These are phyloP conservation scores for Gamarada debralockiae DNA, from an alignment of 495 filamentous ascomycete species.

Conservation along the genomic window DNA sequence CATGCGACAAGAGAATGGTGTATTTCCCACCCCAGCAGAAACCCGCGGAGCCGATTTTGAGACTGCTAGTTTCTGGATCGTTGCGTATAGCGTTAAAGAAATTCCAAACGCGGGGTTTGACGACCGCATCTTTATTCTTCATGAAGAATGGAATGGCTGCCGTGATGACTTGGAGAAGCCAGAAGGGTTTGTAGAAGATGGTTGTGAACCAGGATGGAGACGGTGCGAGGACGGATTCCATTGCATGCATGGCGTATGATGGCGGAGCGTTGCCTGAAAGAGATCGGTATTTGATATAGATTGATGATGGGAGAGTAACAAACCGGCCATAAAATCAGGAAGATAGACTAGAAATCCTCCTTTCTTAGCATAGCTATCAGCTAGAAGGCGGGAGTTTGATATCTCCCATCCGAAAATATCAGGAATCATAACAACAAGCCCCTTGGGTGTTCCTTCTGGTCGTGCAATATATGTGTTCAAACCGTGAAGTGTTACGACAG, in stretches of 20 bases:
- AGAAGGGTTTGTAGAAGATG: conserved; percentile 14
- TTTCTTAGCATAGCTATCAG: conserved; percentile 48
- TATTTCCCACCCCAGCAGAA: conserved; percentile 62
- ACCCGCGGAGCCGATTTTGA: conserved; percentile 44
- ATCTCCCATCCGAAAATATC: conserved; percentile 59
- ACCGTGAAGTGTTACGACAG: conserved; percentile 36
- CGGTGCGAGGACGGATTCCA: not conserved
- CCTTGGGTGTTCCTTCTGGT: conserved; percentile 32
- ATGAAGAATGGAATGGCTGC: conserved; percentile 31
- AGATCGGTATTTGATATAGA: not conserved
- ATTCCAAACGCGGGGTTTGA: conserved; percentile 36
- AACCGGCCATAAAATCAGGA: conserved; percentile 58
- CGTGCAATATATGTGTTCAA: conserved; percentile 44
- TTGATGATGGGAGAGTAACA: not conserved
- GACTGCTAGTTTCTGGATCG: conserved; percentile 12
- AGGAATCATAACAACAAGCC: conserved; percentile 49
- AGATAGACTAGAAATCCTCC: conserved; percentile 46
- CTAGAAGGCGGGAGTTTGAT: conserved; percentile 47
- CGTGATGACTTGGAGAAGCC: conserved; percentile 10
- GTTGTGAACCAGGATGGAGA: conserved; percentile 16
- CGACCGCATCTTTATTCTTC: conserved; percentile 27
- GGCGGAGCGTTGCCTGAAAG: not conserved
- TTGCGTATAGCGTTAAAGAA: conserved; percentile 43
- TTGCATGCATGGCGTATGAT: not conserved
- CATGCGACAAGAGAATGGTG: conserved; percentile 37